These are phyloP conservation scores for Heliophila coronopifolia DNA, from an alignment of 441 rosid species.

Conservation along the genomic window DNA sequence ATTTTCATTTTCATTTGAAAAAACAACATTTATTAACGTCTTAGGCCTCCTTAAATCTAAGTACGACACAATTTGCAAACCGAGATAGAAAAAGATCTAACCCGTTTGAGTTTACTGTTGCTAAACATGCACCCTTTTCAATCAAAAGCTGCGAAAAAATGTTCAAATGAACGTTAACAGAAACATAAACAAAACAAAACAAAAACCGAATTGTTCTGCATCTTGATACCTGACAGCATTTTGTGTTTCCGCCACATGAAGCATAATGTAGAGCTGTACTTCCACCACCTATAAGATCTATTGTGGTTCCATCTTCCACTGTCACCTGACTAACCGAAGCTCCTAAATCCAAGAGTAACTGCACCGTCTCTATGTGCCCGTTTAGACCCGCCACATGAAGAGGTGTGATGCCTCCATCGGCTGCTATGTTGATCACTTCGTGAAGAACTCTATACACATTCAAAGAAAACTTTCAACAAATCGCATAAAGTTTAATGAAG, in stretches of 20 bases:
- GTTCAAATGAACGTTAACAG: slow-evolving; percentile 9
- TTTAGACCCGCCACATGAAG: slow-evolving; percentile 89
- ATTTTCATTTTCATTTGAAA: too few relatives aligned
- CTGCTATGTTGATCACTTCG: slow-evolving; percentile 63
- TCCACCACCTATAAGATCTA: slow-evolving; percentile 92
- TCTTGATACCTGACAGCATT: slow-evolving; percentile 69
- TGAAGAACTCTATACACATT: slow-evolving; percentile 46
- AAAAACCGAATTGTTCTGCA: background rate
- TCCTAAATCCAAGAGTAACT: slow-evolving; percentile 77
- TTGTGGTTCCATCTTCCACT: slow-evolving; percentile 79
- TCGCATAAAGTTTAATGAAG: too few relatives aligned
- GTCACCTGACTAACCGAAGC: slow-evolving; percentile 70
- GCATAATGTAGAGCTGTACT: slow-evolving; percentile 92
- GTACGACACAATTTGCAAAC: too few relatives aligned
- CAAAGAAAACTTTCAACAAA: slow-evolving; percentile 15
- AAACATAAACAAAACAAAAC: background rate
- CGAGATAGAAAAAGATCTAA: too few relatives aligned
- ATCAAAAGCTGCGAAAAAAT: slow-evolving; percentile 66
- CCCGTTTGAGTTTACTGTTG: slow-evolving; percentile 74
- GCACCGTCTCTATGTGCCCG: slow-evolving; percentile 74
- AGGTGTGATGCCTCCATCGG: slow-evolving; percentile 90
- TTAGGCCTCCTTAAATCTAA: too few relatives aligned
- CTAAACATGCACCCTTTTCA: slow-evolving; percentile 60
- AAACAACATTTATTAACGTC: too few relatives aligned
- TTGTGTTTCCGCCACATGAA: slow-evolving; percentile 89